phyloP scores from a whole-genome alignment of 129 eudicot genomes.

The Centaurea solstitialis region DNA sequence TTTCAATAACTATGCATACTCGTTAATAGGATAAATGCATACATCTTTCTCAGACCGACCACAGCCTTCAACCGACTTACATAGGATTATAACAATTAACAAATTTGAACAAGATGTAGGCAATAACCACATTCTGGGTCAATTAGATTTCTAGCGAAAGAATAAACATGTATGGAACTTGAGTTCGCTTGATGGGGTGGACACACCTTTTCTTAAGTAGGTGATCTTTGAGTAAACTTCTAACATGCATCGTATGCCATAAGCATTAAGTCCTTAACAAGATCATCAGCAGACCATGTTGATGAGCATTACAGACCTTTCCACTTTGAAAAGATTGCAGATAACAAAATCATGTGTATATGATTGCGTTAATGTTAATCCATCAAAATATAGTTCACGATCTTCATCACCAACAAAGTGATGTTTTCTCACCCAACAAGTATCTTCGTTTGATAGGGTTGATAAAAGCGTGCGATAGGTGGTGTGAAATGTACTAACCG shows the following conservation, averaged over 20 bases:
- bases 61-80: not conserved
- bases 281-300: not conserved
- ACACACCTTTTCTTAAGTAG: not conserved
- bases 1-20: too few species aligned
- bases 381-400: not conserved
- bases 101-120: not conserved
- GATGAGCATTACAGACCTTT: not conserved
- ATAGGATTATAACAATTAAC: not conserved
- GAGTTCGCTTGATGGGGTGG: too few species aligned
- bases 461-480: constrained; percentile 16
- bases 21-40: not conserved
- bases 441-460: constrained; percentile 4
- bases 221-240: not conserved
- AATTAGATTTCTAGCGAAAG: too few species aligned
- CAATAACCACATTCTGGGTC: not conserved
- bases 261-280: not conserved
- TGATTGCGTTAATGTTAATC: not conserved
- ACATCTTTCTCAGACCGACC: not conserved
- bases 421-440: not conserved
- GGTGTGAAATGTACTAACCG: not conserved
- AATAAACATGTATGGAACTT: too few species aligned
- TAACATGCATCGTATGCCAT: not conserved
- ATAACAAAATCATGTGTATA: not conserved
- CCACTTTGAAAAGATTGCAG: not conserved
- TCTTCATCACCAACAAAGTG: not conserved